Evolutionary conservation across 208 protist genomes (phyloP).

Genomic region (Leishmania tarentolae): DNA sequence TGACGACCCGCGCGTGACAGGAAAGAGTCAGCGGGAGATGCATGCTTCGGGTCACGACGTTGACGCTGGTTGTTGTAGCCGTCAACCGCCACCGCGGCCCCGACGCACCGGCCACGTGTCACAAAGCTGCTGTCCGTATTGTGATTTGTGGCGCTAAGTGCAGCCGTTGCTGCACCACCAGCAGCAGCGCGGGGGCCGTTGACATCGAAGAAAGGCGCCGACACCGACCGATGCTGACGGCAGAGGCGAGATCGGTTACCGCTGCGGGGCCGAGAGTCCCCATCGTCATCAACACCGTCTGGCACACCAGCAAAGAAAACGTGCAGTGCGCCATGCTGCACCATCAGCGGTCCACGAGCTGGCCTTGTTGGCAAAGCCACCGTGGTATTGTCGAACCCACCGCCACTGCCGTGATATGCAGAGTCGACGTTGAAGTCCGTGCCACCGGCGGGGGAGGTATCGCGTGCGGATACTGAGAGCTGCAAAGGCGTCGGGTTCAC

Average conservation of each 20-base stretch:
- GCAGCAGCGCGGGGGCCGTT: neutral
- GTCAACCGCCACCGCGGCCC: neutral
- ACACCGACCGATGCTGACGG: neutral
- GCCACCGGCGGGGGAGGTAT: neutral
- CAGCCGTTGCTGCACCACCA: neutral
- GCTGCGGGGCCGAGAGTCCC: neutral
- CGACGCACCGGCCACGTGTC: neutral
- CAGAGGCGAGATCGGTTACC: neutral
- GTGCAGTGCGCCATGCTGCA: constrained; percentile 12
- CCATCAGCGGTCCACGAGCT: neutral
- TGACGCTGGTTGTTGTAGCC: neutral
- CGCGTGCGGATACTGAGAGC: neutral
- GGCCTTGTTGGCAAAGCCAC: neutral
- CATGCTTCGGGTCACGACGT: neutral
- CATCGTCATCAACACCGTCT: neutral
- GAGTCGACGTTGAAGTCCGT: neutral
- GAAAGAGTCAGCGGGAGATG: neutral
- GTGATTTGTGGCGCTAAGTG: neutral
- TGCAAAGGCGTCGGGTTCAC: neutral
- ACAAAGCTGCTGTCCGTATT: neutral
- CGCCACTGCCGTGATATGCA: neutral
- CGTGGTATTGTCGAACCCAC: neutral
- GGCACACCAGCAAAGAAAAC: constrained; percentile 19
- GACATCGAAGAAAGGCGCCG: neutral
- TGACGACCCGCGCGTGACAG: neutral